These are phyloP conservation scores for Penicillium occitanis DNA, from an alignment of 2,329 filamentous ascomycete genomes.

Conservation along the genomic window DNA sequence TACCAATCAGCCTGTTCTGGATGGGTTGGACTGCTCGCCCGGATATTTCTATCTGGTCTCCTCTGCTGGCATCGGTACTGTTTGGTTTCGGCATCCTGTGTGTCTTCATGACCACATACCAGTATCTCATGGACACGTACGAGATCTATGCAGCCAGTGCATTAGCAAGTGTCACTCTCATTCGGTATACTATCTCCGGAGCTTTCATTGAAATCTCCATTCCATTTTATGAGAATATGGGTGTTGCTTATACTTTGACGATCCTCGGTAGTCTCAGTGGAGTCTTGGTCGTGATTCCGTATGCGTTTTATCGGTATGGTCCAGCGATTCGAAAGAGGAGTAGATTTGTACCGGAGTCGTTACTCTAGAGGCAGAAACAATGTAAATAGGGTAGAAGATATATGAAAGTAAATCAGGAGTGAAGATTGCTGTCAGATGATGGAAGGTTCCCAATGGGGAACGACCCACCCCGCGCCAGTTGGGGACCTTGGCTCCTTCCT, in stretches of 20 bases:
- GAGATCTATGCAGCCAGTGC: constrained; percentile 52
- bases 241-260: constrained; percentile 42
- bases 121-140: constrained; percentile 60
- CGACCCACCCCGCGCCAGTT: background rate
- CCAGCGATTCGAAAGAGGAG: constrained; percentile 19
- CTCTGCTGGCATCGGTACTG: constrained; percentile 47
- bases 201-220: constrained; percentile 36
- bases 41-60: constrained; percentile 40
- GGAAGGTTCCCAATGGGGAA: background rate
- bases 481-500: background rate
- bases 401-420: background rate
- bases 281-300: constrained; percentile 45
- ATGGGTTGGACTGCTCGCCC: constrained; percentile 55
- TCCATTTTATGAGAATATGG: constrained; percentile 42
- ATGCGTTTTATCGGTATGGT: constrained; percentile 51
- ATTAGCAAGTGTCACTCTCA: constrained; percentile 43
- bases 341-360: constrained; percentile 21
- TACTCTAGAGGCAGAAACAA: background rate
- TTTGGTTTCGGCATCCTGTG: constrained; percentile 54
- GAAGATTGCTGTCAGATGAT: background rate
- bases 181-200: constrained; percentile 41
- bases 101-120: constrained; percentile 52
- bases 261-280: constrained; percentile 47
- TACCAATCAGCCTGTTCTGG: constrained; percentile 58
- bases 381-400: background rate